These are phyloP conservation scores for Aureobasidium sp. DNA, from an alignment of 2,329 filamentous ascomycete genomes.

Conservation along the genomic window DNA sequence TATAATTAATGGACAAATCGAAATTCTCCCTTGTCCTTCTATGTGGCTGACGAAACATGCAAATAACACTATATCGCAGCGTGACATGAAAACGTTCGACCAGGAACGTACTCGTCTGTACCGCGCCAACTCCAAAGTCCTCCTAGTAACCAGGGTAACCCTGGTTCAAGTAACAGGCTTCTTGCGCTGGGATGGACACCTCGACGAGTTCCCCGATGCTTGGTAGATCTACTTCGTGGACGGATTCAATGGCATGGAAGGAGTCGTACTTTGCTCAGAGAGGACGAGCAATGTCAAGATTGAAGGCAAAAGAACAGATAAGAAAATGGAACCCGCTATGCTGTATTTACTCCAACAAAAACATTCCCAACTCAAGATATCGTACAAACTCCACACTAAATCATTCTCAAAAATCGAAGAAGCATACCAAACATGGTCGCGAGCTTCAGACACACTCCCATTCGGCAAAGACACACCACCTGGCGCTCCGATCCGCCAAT, in stretches of 20 bases:
- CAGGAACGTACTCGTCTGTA: neutral
- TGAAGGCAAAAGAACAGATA: no score
- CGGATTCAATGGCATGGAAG: no score
- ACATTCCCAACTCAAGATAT: neutral
- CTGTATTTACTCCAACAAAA: neutral
- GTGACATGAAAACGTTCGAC: neutral
- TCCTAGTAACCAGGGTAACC: neutral
- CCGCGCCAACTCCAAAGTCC: neutral
- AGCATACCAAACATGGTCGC: neutral
- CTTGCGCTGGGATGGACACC: no score
- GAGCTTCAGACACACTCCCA: constrained; percentile 56
- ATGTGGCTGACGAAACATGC: neutral
- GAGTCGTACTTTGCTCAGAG: no score
- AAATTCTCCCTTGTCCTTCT: neutral
- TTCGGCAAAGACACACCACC: constrained; percentile 90
- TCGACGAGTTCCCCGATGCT: no score
- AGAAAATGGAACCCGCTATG: no score
- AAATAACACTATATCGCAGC: no score
- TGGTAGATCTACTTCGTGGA: no score
- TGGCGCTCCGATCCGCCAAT: constrained; percentile 71
- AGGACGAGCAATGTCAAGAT: no score
- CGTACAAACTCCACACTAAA: neutral
- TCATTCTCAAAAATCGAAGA: neutral
- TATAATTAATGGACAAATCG: neutral
- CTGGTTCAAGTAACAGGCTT: neutral